Evolutionary conservation across 495 filamentous ascomycete species (phyloP).

Genomic region (Astrothelium macrocarpum): DNA sequence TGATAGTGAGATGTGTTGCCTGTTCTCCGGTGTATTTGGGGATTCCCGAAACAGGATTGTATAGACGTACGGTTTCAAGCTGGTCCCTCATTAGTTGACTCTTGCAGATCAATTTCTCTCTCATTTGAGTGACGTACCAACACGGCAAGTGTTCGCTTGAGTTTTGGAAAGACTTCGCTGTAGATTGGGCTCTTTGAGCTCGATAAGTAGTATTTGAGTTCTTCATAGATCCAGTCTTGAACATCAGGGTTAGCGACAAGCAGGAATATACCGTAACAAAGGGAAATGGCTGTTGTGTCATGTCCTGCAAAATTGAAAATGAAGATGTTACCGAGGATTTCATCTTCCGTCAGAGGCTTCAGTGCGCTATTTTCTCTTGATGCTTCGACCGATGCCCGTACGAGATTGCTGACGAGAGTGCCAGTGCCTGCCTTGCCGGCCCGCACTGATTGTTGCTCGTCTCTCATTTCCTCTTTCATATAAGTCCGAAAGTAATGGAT

Average conservation of each 20-base stretch:
- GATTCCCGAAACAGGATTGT: slow-evolving; percentile 30
- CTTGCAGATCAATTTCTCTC: slow-evolving; percentile 35
- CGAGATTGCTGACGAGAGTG: not conserved
- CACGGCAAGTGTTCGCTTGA: not conserved
- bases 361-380: not conserved
- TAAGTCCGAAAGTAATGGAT: not conserved
- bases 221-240: slow-evolving; percentile 37
- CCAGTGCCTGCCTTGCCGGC: not conserved
- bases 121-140: not conserved
- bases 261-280: slow-evolving; percentile 36
- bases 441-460: not conserved
- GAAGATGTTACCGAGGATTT: slow-evolving; percentile 43
- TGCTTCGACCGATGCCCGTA: not conserved
- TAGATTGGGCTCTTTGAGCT: slow-evolving; percentile 5
- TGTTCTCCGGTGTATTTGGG: slow-evolving; percentile 30
- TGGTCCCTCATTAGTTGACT: slow-evolving; percentile 14
- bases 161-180: not conserved
- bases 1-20: slow-evolving; percentile 21
- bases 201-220: slow-evolving; percentile 25
- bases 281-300: slow-evolving; percentile 40
- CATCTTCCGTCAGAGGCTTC: slow-evolving; percentile 21
- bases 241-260: slow-evolving; percentile 35
- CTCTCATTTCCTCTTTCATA: not conserved
- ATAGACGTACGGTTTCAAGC: slow-evolving; percentile 38
- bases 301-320: slow-evolving; percentile 44